phyloP scores from a whole-genome alignment of 371 early-diverging fungal species.

The Apophysomyces ossiformis region DNA sequence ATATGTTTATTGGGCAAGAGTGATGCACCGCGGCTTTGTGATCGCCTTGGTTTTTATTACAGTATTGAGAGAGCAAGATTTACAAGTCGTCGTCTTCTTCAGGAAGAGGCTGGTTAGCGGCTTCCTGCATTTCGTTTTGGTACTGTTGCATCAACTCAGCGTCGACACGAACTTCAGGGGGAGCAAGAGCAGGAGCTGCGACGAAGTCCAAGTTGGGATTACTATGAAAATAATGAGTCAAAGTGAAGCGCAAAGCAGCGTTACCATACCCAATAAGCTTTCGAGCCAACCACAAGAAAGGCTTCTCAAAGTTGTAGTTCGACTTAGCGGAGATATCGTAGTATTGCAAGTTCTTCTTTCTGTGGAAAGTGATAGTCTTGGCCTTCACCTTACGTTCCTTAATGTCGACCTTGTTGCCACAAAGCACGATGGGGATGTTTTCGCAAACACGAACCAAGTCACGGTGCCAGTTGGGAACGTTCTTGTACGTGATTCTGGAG shows the following conservation, averaged over 20 bases:
- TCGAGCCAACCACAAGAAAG: conserved; percentile 99
- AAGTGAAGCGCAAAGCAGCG: conserved; percentile 12
- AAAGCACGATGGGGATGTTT: conserved; percentile 99
- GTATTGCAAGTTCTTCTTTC: conserved; percentile 99
- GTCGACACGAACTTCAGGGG: conserved; percentile 96
- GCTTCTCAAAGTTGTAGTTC: conserved; percentile 99
- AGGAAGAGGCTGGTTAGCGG: conserved; percentile 85
- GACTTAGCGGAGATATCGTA: conserved; percentile 99
- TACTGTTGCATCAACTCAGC: conserved; percentile 78
- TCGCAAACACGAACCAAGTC: conserved; percentile 99
- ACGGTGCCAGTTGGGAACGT: conserved; percentile 99
- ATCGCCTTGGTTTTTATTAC: conserved; percentile 7
- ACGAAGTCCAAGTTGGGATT: conserved; percentile 97
- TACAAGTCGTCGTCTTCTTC: conserved; percentile 85
- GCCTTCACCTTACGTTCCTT: conserved; percentile 99
- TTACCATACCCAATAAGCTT: conserved; percentile 85
- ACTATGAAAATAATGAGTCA: conserved; percentile 38
- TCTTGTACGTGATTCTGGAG: conserved; percentile 99
- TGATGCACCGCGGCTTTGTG: conserved; percentile 1
- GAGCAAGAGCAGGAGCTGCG: conserved; percentile 97
- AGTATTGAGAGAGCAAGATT: conserved; percentile 15
- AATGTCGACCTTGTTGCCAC: conserved; percentile 99
- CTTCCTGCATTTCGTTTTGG: conserved; percentile 74
- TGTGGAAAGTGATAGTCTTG: conserved; percentile 99
- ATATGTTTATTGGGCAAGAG: conserved; percentile 2